Base-by-base conservation (phyloP, 306 rosid species). In the Acacia melanoxylon region DNA sequence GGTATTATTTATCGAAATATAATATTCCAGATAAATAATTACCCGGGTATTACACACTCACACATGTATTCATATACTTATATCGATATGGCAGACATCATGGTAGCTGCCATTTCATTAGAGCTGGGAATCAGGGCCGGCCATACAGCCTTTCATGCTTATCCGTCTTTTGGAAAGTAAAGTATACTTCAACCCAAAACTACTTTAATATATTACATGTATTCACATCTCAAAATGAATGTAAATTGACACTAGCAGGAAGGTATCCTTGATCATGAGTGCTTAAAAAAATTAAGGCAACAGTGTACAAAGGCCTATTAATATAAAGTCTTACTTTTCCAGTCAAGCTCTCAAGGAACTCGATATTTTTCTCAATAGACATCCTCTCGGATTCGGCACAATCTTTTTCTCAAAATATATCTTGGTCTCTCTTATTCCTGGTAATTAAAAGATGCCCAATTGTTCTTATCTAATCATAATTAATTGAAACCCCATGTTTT, bases 281-380 rank as follows among this genome's bases (percentile, higher is more conserved):
- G 19, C 24, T 35, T 5, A 3, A 6, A 51, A 17, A 52, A 17
- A 5, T 19, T 52, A 52, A 19, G 24, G 10, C 19, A 52, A 52
- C 22, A 17, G 19, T 52, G 19, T 52, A 52, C 24, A 52, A 52
- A 52, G 8, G 59, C 24, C 20, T 19, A 19, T 19, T 35, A 5
- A 24, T 15, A 17, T 33, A 67, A 35, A 68, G 20, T 4, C 12
- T 68, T 37, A 20, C 73, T 49, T 68, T 68, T 40, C 73, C 73
- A 40, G 49, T 68, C 49, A 68, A 68, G 73, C 73, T 40, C 31
- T 68, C 73, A 4, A 68, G 73, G 42, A 68, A 68, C 17, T 68
- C 49, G 73, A 68, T 68, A 49, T 68, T 68, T 24, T 68, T 68
- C 73, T 68, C 73, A 40, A 37, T 40, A 1, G 73, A 37, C 29